A percentile compares a stretch with the other conserved stretches of the same genome.
Evolutionary conservation across 805 yeast genomes (phyloP).

Genomic region (Lipomyces kockii): DNA sequence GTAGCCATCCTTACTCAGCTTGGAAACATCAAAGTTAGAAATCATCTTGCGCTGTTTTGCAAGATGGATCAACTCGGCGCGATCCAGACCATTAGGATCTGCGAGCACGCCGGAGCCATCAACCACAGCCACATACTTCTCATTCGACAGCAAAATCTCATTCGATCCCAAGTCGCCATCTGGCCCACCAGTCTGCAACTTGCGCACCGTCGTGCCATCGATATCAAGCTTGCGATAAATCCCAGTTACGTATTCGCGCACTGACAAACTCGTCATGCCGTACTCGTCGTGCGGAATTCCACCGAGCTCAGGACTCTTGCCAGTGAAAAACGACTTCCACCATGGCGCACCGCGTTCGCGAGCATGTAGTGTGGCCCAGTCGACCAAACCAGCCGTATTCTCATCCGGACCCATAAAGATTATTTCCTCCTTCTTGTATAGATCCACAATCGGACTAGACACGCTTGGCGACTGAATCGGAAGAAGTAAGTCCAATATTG

Average conservation of each 20-base stretch:
- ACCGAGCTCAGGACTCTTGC: slow-evolving; percentile 88
- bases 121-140: slow-evolving; percentile 82
- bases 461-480: slow-evolving; percentile 72
- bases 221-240: slow-evolving; percentile 78
- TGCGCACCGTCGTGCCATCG: slow-evolving; percentile 61
- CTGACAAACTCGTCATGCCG: slow-evolving; percentile 97
- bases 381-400: slow-evolving; percentile 92
- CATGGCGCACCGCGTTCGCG: slow-evolving; percentile 89
- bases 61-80: slow-evolving; percentile 72
- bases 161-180: slow-evolving; percentile 98
- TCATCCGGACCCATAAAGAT: slow-evolving; percentile 99
- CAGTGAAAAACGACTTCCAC: slow-evolving; percentile 99
- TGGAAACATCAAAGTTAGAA: slow-evolving; percentile 65
- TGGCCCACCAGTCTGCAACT: slow-evolving; percentile 98
- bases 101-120: slow-evolving; percentile 96
- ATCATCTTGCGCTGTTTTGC: slow-evolving; percentile 81
- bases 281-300: slow-evolving; percentile 98
- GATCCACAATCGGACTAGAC: slow-evolving; percentile 82
- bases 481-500: slow-evolving; percentile 83
- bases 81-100: slow-evolving; percentile 88
- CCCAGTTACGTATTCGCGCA: slow-evolving; percentile 86
- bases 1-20: slow-evolving; percentile 76
- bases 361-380: slow-evolving; percentile 98
- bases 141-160: slow-evolving; percentile 87
- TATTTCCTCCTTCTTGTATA: slow-evolving; percentile 83